phyloP scores from a whole-genome alignment of 1,284 basidiomycete species.

The Pascua sp. region DNA sequence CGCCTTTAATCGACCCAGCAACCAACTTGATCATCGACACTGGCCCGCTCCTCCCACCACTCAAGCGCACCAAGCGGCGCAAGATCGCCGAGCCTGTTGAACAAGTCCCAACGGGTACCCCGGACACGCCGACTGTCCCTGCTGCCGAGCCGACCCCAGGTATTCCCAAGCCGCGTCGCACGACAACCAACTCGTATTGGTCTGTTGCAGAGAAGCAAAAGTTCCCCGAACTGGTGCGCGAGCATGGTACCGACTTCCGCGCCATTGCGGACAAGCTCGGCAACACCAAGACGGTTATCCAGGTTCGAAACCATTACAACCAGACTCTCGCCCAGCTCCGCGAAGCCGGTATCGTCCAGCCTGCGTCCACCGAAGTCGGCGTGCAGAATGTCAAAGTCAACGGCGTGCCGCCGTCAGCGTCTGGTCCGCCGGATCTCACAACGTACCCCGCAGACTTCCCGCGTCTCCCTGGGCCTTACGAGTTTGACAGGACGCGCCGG shows the following conservation, averaged over 20 bases:
- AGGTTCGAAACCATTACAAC: constrained; percentile 61
- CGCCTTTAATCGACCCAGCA: constrained; percentile 10
- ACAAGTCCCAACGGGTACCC: background rate
- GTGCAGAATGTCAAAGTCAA: constrained; percentile 21
- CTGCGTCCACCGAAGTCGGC: constrained; percentile 14
- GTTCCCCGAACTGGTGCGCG: constrained; percentile 63
- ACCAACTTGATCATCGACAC: constrained; percentile 14
- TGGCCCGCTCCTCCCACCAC: constrained; percentile 31
- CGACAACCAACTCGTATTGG: constrained; percentile 53
- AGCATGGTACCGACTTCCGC: constrained; percentile 71
- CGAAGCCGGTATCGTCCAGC: constrained; percentile 12
- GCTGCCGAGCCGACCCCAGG: constrained; percentile 6
- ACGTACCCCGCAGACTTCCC: background rate
- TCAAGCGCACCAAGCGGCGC: constrained; percentile 36
- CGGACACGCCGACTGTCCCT: background rate
- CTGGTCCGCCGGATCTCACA: background rate
- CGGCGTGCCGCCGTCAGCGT: background rate
- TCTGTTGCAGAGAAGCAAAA: constrained; percentile 54
- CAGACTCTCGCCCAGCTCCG: constrained; percentile 15
- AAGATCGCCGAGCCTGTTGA: constrained; percentile 21
- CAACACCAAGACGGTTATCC: constrained; percentile 70
- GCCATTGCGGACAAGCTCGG: constrained; percentile 67
- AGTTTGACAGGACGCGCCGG: background rate
- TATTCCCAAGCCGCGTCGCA: constrained; percentile 17
- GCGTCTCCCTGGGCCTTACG: too few relatives aligned